Conservation (phyloP, 2,329 filamentous ascomycete species). For the Grosmannia clavigera region DNA sequence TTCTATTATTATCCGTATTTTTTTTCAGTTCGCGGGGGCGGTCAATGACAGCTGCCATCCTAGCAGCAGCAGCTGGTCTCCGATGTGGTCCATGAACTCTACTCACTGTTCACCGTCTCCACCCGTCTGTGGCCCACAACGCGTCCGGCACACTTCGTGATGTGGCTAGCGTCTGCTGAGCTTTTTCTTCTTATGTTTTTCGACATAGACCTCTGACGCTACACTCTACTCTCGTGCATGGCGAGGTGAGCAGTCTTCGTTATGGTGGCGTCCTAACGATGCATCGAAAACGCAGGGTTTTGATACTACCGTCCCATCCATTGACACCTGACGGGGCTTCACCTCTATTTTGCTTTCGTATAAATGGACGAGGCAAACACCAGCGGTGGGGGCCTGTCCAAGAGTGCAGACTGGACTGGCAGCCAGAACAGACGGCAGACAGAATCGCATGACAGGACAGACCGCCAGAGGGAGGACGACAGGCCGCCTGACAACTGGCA, state of each 20-base stretch:
- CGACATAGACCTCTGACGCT: neutral
- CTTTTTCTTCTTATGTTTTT: neutral
- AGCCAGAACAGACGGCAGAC: neutral
- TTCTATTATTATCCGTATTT: neutral
- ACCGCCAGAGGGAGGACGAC: neutral
- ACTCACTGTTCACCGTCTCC: neutral
- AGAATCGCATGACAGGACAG: neutral
- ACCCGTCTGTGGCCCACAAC: neutral
- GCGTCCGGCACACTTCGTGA: slow-evolving; percentile 1
- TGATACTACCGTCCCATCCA: neutral
- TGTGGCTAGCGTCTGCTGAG: slow-evolving; percentile 2
- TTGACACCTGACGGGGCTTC: slow-evolving; percentile 3
- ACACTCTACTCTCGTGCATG: no score
- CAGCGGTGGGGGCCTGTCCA: neutral
- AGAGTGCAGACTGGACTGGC: no score
- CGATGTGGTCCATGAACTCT: neutral
- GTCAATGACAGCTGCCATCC: neutral
- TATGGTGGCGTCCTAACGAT: neutral
- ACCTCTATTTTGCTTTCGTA: neutral
- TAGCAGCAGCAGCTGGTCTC: neutral
- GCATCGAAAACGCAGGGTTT: neutral
- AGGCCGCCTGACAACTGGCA: slow-evolving; percentile 3
- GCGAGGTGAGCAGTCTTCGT: neutral
- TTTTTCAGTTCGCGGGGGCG: neutral
- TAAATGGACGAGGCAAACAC: neutral